Conservation (phyloP, 1,284 basidiomycete species). For the Boletus sp. region DNA sequence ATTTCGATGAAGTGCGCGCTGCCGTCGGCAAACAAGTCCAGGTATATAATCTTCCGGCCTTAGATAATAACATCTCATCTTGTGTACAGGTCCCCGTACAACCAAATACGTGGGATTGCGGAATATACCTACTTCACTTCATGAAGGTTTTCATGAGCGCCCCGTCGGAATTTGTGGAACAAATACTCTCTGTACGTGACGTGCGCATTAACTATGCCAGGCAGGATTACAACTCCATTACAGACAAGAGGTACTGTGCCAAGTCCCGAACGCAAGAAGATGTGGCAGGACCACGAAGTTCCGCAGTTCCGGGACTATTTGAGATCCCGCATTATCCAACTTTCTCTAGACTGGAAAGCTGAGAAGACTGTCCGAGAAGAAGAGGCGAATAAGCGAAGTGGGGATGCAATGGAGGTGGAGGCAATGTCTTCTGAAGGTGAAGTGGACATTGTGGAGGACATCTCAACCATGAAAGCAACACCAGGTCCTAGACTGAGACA, state of each 20-base stretch:
- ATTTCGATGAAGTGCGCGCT: constrained; percentile 40
- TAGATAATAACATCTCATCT: background rate
- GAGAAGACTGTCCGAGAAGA: constrained; percentile 35
- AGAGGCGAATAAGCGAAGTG: constrained; percentile 22
- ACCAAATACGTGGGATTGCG: constrained; percentile 84
- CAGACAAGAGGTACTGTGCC: constrained; percentile 33
- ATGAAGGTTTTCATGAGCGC: constrained; percentile 66
- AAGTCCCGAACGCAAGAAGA: constrained; percentile 35
- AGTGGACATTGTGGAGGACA: constrained; percentile 40
- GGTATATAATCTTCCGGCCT: constrained; percentile 33
- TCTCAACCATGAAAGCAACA: constrained; percentile 11
- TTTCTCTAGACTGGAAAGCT: constrained; percentile 44
- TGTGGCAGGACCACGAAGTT: constrained; percentile 47
- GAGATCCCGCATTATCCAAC: constrained; percentile 28
- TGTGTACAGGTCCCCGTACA: constrained; percentile 70
- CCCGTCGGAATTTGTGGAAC: constrained; percentile 42
- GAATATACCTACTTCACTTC: constrained; percentile 78
- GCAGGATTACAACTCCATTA: constrained; percentile 5
- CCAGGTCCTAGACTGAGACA: constrained; percentile 11
- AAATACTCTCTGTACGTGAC: constrained; percentile 44
- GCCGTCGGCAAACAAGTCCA: constrained; percentile 45
- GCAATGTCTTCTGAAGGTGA: constrained; percentile 46
- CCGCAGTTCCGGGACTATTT: constrained; percentile 36
- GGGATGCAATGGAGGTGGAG: constrained; percentile 21
- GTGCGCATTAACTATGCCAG: background rate